phyloP scores from a whole-genome alignment of 164 flowering plant species.

The Tetracentron sinense region DNA sequence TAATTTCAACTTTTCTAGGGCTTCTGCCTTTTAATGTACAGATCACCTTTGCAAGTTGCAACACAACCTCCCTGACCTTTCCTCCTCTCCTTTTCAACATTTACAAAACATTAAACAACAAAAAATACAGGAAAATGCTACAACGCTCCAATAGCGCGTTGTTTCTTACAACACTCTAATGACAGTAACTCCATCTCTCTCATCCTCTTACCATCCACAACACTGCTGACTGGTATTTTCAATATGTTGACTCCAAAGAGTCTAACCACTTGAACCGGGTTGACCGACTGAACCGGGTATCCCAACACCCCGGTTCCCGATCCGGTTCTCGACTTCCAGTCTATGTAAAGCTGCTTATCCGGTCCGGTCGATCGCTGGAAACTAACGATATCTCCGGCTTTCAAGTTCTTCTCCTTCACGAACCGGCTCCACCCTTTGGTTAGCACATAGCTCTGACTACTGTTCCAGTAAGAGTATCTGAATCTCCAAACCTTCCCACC shows the following conservation, averaged over 20 bases:
- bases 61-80: conserved; percentile 15
- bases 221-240: conserved; percentile 37
- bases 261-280: conserved; percentile 35
- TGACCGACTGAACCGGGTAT: conserved; percentile 6
- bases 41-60: conserved; percentile 41
- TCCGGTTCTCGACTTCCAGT: conserved; percentile 39
- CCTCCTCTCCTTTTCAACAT: conserved; percentile 16
- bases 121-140: conserved; percentile 24
- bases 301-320: neutral
- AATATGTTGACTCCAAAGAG: no score
- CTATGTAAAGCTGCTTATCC: no score
- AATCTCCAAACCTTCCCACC: conserved; percentile 85
- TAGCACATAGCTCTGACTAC: no score
- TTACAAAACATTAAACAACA: conserved; percentile 21
- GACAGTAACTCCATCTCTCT: conserved; percentile 45
- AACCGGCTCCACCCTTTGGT: no score
- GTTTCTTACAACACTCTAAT: conserved; percentile 52
- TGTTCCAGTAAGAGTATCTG: conserved; percentile 80
- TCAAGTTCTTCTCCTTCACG: conserved; percentile 74
- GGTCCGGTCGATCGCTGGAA: conserved; percentile 49
- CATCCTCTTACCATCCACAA: conserved; percentile 48
- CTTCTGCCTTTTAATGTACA: conserved; percentile 23
- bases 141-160: conserved; percentile 44
- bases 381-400: conserved; percentile 72
- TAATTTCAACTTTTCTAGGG: conserved; percentile 28